Evolutionary conservation across 352 stramenopile genomes (phyloP), one percentile per base, ranked within the genome.

Genomic region (Phytophthora capsici): DNA sequence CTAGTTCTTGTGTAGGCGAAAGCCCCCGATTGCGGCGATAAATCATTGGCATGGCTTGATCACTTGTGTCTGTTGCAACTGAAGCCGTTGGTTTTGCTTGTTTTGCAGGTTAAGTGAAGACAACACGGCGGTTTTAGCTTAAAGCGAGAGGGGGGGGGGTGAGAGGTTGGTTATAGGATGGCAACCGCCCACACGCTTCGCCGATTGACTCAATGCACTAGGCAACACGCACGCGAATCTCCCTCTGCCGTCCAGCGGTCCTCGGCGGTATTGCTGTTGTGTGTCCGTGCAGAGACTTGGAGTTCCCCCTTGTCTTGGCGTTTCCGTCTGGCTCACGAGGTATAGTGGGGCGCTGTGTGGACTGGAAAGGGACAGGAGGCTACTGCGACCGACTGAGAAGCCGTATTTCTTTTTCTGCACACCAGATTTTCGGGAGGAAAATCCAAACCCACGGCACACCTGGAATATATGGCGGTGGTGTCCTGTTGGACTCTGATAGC

Each of bases 1-100:
- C 17, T 8, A 63, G 20, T 17, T 72, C 59, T 46, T 46, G 71
- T 55, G 73, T 77, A 13, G 72, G 65, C 23, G 67, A 83, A 17
- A 77, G 64, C 12, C 74, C 69, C 26, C 73, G 66, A 45, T 84
- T 84, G 38, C 81, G 78, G 6, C 81, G 77, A 56, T 86, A 88
- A 66, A 90, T 90, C 72, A 84, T 88, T 52, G 78, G 65, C 70
- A 84, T 87, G 28, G 23, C 48, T 38, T 60, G 46, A 55, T 49
- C 38, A 49, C 47, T 6, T 38, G 28, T 32, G 49, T 45, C 48
- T 64, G 16, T 23, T 49, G 51, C n/a, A 28, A 28, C 38, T 59
- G 41, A 37, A 13, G n/a, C 38, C 52, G 36, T 49, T 51, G 30
- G 53, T 34, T 34, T 30, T 30, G 26, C 26, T 30, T 30, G 26